Percentiles rank a stretch among this genome's conserved stretches.
phyloP scores from a whole-genome alignment of 1,139 yeast species.

The Zygosaccharomyces sapae region DNA sequence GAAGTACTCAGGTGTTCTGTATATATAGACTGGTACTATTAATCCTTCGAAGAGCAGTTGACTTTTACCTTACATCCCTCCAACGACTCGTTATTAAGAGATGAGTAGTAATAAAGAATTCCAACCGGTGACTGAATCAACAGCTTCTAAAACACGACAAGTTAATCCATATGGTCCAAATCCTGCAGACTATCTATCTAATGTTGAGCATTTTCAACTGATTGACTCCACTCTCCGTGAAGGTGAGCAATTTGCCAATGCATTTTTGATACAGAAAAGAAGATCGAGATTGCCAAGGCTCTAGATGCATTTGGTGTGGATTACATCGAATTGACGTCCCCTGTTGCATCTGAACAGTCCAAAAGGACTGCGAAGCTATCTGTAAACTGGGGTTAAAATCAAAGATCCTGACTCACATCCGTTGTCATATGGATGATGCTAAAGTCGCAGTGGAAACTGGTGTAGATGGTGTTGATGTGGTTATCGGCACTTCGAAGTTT shows the following conservation, averaged over 20 bases:
- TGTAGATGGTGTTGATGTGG: conserved; percentile 98
- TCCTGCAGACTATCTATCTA: conserved; percentile 87
- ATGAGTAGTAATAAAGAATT: conserved; percentile 27
- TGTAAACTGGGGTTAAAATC: conserved; percentile 96
- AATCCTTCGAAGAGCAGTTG: too few species aligned
- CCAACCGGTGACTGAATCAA: conserved; percentile 50
- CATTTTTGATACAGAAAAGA: conserved; percentile 91
- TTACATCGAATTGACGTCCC: conserved; percentile 94
- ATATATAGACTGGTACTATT: too few species aligned
- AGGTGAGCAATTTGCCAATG: conserved; percentile 98
- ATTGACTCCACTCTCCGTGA: conserved; percentile 96
- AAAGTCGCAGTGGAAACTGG: conserved; percentile 96
- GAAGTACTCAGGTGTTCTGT: background rate
- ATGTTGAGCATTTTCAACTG: conserved; percentile 82
- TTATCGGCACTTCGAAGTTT: conserved; percentile 93
- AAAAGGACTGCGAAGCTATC: conserved; percentile 91
- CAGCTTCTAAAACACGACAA: conserved; percentile 28
- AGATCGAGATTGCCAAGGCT: conserved; percentile 96
- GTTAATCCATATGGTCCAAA: conserved; percentile 91
- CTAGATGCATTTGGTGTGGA: conserved; percentile 97
- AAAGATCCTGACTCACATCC: conserved; percentile 83
- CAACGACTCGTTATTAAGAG: background rate
- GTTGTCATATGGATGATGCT: conserved; percentile 99
- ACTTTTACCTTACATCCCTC: too few species aligned
- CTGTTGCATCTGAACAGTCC: conserved; percentile 95